These are phyloP conservation scores for Meripilus lineatus DNA, from an alignment of 1,284 basidiomycete species.

Conservation along the genomic window DNA sequence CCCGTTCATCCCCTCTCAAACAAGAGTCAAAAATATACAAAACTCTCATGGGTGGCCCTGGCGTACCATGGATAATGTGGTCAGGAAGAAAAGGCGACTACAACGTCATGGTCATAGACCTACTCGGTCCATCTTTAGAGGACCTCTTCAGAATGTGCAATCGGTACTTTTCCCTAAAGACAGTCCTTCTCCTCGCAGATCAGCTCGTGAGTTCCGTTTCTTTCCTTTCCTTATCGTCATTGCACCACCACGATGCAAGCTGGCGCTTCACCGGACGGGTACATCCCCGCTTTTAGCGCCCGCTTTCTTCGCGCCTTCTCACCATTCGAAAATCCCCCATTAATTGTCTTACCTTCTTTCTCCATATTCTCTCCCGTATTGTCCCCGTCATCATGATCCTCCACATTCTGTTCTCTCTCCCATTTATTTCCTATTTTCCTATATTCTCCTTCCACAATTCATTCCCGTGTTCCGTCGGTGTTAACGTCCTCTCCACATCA, in stretches of 20 bases:
- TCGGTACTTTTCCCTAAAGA: conserved; percentile 89
- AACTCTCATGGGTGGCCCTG: conserved; percentile 89
- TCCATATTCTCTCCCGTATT: background rate
- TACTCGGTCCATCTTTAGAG: conserved; percentile 89
- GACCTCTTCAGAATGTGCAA: conserved; percentile 96
- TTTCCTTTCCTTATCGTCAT: conserved; percentile 1
- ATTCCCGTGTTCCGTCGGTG: background rate
- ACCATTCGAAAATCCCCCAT: too few relatives aligned
- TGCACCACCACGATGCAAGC: conserved; percentile 1
- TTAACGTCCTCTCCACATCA: conserved; percentile 8
- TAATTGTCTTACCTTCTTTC: too few relatives aligned
- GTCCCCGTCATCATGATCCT: background rate
- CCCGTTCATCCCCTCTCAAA: conserved; percentile 80
- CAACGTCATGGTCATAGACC: conserved; percentile 96
- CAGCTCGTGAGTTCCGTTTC: conserved; percentile 66
- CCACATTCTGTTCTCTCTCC: background rate
- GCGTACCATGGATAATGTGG: conserved; percentile 94
- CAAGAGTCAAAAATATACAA: conserved; percentile 93
- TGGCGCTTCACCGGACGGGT: too few relatives aligned
- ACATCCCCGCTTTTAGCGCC: too few relatives aligned
- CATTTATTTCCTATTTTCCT: background rate
- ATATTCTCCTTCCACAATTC: background rate
- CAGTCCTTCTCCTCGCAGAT: conserved; percentile 87
- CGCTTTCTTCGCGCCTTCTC: too few relatives aligned
- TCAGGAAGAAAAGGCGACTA: conserved; percentile 93